These are phyloP conservation scores for Neckera pumila DNA, from an alignment of 225 moss, liverwort and hornwort species.

Conservation along the genomic window DNA sequence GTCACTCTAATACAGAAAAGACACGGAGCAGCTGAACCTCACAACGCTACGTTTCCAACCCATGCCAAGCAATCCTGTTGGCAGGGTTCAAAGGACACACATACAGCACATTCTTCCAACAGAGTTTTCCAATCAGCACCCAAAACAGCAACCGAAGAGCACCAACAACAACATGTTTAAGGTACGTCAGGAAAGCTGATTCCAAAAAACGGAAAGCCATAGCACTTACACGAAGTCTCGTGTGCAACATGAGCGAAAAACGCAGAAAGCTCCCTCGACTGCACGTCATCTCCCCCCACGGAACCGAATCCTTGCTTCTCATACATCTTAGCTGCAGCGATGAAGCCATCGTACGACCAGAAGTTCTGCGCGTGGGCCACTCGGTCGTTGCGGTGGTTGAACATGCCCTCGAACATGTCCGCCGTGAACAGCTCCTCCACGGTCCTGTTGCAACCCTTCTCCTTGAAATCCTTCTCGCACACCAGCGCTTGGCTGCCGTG, in stretches of 20 bases:
- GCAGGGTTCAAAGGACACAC: neutral
- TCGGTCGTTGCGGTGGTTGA: conserved; percentile 60
- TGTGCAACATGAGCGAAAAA: conserved; percentile 82
- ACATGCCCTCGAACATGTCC: conserved; percentile 60
- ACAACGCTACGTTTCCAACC: neutral
- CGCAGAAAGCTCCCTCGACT: conserved; percentile 66
- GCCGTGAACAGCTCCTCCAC: conserved; percentile 41
- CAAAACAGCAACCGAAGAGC: neutral
- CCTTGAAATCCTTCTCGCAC: conserved; percentile 40
- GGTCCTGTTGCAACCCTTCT: conserved; percentile 40
- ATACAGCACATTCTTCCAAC: neutral
- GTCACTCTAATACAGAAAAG: neutral
- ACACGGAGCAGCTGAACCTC: neutral
- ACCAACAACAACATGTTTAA: neutral
- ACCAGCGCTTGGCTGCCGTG: conserved; percentile 8
- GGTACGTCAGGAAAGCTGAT: neutral
- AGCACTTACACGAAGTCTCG: conserved; percentile 58
- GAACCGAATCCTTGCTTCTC: conserved; percentile 51
- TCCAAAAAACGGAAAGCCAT: neutral
- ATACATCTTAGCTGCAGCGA: conserved; percentile 37
- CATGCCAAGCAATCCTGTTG: neutral
- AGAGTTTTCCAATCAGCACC: neutral
- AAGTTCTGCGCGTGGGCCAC: conserved; percentile 58
- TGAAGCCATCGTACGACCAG: conserved; percentile 53
- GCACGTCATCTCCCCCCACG: conserved; percentile 50